phyloP scores from a whole-genome alignment of 306 rosid genomes.

The Arachis stenosperma region DNA sequence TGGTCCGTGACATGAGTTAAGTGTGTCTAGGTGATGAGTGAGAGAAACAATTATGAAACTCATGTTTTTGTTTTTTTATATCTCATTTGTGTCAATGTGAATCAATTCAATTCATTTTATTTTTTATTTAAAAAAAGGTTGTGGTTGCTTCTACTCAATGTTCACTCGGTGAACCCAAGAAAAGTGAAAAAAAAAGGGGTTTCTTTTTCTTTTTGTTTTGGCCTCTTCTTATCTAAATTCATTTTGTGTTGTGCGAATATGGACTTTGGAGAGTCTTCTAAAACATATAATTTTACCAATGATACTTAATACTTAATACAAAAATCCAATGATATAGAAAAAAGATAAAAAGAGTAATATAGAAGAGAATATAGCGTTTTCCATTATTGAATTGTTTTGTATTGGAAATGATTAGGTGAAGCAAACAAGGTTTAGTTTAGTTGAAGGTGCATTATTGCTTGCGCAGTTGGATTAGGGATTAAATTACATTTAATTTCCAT shows the following conservation, averaged over 20 bases:
- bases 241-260: too few species aligned
- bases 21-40: slow-evolving; percentile 29
- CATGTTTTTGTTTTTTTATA: slow-evolving; percentile 10
- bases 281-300: not conserved
- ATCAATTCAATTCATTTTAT: too few species aligned
- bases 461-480: slow-evolving; percentile 12
- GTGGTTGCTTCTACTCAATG: not conserved
- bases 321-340: not conserved
- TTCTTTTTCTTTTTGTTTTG: not conserved
- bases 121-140: not conserved
- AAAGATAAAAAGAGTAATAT: not conserved
- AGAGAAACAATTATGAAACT: slow-evolving; percentile 23
- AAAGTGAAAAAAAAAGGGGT: slow-evolving; percentile 19
- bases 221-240: not conserved
- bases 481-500: not conserved
- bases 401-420: not conserved
- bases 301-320: too few species aligned
- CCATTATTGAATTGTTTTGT: too few species aligned
- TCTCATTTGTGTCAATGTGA: too few species aligned
- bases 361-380: too few species aligned
- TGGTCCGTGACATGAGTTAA: slow-evolving; percentile 33
- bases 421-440: not conserved
- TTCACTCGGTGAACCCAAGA: not conserved
- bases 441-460: not conserved
- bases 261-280: not conserved